Base-by-base conservation (phyloP, 495 filamentous ascomycete genomes). In the Hyaloscypha hepaticicola region DNA sequence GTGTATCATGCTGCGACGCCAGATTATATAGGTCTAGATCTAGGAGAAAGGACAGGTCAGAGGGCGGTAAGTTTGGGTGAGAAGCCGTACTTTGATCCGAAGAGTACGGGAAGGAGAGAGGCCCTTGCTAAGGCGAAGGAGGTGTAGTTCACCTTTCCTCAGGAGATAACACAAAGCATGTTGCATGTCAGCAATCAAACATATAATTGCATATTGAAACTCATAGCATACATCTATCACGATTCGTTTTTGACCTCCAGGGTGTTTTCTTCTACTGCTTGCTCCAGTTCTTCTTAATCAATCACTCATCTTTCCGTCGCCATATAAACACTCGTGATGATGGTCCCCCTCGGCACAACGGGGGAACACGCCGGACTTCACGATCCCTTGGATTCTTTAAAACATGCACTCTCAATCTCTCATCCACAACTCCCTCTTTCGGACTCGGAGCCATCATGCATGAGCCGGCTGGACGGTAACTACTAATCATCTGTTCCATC, bases 1-100 rank as follows among this genome's bases (percentile, higher is more conserved):
- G 82, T 85, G 2, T 91, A 85, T 70, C 90, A 93, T 69, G 81
- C 84, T 8, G 88, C 88, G 0, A 93, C 89, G 4, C 85, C 79
- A 21, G 90, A 93, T 70, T 66, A 68, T 59, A 8, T 65, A 1
- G 52, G 62, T 55, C 76, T 78, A 2, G 81, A 75, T 0, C 69
- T 87, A 31, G 89, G 86, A 1, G 78, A 83, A 69, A 74, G 89
- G 48, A 79, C 78, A 14, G 88, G 89, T 0, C 80, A 86, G 55
- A 74, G 90, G 2, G 85, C 81, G 3, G 85, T 90, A 5, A 84
- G 86, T 41, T 64, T 91, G 53, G 90, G 88, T 0, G 89, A 93
- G 80, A 77, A 74, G 69, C 89, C 90, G 5, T 93, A 88, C 70
- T 80, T 89, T 55, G 89, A 89, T 66, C 79, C 82, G 0, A 72